Percentiles rank a stretch among this genome's conserved stretches.
These are phyloP conservation scores for Dentipellis sp. DNA, from an alignment of 768 basidiomycete genomes.

Conservation along the genomic window DNA sequence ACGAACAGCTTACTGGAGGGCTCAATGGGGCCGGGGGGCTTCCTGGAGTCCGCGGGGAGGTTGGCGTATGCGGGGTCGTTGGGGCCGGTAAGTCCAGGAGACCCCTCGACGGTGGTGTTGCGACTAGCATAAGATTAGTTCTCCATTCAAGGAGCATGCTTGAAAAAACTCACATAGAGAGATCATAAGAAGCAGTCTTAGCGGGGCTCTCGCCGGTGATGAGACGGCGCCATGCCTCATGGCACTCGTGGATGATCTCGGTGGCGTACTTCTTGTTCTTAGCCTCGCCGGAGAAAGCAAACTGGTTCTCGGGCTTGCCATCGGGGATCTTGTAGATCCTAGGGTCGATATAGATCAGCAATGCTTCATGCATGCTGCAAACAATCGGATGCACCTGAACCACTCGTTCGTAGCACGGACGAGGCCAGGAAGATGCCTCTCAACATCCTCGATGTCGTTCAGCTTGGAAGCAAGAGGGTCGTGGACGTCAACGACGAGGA, in stretches of 20 bases:
- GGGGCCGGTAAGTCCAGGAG: constrained; percentile 57
- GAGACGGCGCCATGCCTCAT: constrained; percentile 97
- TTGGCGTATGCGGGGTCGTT: constrained; percentile 54
- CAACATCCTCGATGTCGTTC: constrained; percentile 99
- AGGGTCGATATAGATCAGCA: neutral
- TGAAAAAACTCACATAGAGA: constrained; percentile 68
- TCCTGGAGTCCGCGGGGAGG: constrained; percentile 72
- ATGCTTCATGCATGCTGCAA: neutral
- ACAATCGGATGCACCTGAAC: constrained; percentile 64
- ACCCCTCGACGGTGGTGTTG: constrained; percentile 71
- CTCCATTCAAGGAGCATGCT: neutral
- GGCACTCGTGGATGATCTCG: constrained; percentile 97
- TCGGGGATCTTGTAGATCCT: constrained; percentile 97
- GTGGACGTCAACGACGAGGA: constrained; percentile 93
- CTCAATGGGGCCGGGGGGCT: constrained; percentile 83
- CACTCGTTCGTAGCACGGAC: constrained; percentile 98
- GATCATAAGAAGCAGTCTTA: constrained; percentile 61
- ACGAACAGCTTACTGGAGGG: constrained; percentile 61
- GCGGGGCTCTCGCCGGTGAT: constrained; percentile 71
- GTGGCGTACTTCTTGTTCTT: constrained; percentile 99
- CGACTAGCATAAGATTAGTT: constrained; percentile 34
- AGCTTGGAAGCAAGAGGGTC: constrained; percentile 95
- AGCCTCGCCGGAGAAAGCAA: constrained; percentile 98
- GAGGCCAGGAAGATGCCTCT: constrained; percentile 93
- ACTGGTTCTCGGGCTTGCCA: constrained; percentile 94